Base-by-base conservation (phyloP, 2,329 filamentous ascomycete species). In the Diaporthe australafricana region DNA sequence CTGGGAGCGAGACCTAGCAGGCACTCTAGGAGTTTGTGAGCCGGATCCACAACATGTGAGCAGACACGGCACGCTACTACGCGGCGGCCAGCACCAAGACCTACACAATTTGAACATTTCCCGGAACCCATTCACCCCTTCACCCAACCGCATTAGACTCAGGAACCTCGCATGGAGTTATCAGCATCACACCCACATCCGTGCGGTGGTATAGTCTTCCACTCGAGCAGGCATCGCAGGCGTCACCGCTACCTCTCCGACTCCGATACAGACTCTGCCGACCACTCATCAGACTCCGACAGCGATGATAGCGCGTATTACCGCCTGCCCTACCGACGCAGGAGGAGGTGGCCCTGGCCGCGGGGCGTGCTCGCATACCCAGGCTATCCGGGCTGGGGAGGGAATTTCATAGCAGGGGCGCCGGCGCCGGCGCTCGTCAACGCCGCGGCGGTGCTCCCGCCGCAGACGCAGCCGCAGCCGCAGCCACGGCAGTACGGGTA, bases 401-500 rank as follows among this genome's bases (percentile, higher is more conserved):
- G 42, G 1, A 27, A 40, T 17, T 20, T 48, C 20, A 30, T 32
- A 16, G 3, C 40, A 22, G 27, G 22, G 7, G 14, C 55, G 27
- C 27, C 27, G 38, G 38, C 38, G 3, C 55, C 55, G 48, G 38
- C 38, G 11, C 50, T 68, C 38, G 50, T 47, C 67, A 30, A 8
- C 42, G 30, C 63, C 17, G 5, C 45, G 14, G 30, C 62, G 56
- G 35, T 30, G 5, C 11, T 32, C 27, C 52, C 62, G 27, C 6
- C 17, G 11, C 45, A 35, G 7, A 60, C 14, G 27, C 70, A 30
- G 6, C 60, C 53, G 30, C 65, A 68, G 9, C 45, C 42, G 25
- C 66, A 68, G 45, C 70, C 68, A n/a, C 55, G 55, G 8, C 32
- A 47, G 32, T 57, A 71, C 20, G 55, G 71, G 9, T 73, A 71